Conservation (phyloP, 164 flowering plant genomes). For the Piper betle region DNA sequence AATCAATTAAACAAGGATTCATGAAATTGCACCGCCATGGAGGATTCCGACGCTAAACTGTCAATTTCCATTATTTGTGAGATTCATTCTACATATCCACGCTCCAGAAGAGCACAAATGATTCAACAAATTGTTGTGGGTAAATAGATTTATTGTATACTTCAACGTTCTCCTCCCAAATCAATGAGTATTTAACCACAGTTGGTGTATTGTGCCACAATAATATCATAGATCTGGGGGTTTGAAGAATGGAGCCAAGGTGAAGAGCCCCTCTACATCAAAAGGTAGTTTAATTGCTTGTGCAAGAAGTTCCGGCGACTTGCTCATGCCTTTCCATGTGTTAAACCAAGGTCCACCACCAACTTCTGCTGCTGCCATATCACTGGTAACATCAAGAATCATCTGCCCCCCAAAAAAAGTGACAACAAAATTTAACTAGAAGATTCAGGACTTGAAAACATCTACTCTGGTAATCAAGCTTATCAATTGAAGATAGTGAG, state of each 20-base stretch:
- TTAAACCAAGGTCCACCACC: constrained; percentile 99
- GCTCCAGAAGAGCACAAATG: no score
- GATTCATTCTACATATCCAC: no score
- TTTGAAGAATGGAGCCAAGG: constrained; percentile 46
- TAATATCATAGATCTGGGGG: constrained; percentile 62
- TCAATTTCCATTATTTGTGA: no score
- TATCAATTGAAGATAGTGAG: background rate
- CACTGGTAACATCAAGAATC: constrained; percentile 74
- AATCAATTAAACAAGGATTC: no score
- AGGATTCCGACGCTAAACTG: no score
- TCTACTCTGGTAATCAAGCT: background rate
- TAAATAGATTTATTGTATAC: no score
- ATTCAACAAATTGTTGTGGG: no score
- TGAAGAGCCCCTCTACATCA: constrained; percentile 50
- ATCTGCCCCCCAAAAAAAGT: constrained; percentile 18
- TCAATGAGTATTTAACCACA: no score
- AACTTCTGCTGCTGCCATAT: constrained; percentile 83
- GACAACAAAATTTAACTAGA: background rate
- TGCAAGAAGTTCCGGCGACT: constrained; percentile 43
- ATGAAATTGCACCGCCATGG: no score
- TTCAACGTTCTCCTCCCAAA: no score
- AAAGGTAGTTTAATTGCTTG: constrained; percentile 52
- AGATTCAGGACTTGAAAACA: background rate
- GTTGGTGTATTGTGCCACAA: no score
- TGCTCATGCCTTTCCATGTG: constrained; percentile 71